Evolutionary conservation across 345 rosid genomes (phyloP).

Genomic region (Citrus sp.): DNA sequence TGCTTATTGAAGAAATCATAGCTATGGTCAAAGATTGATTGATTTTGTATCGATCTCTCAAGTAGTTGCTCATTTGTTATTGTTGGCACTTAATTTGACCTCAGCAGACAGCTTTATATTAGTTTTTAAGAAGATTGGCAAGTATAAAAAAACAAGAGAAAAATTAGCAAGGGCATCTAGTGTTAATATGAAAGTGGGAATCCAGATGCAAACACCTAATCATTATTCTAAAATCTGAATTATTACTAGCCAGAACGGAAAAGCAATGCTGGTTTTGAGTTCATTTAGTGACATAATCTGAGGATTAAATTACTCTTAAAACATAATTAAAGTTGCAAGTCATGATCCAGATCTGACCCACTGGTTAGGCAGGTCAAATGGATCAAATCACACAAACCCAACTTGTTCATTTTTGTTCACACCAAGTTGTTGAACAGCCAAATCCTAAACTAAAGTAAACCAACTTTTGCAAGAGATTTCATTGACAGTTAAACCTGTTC

Average conservation of each 20-base stretch:
- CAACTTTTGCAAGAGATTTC: neutral
- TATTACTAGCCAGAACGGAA: neutral
- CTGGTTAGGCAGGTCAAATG: constrained; percentile 12
- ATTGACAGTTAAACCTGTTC: neutral
- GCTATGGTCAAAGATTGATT: neutral
- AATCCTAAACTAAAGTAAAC: neutral
- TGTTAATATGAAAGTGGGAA: neutral
- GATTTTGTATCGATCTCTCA: neutral
- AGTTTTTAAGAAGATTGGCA: neutral
- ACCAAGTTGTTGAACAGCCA: neutral
- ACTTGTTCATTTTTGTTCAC: constrained; percentile 1
- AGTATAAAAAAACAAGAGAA: neutral
- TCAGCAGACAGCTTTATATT: neutral
- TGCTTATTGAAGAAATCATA: neutral
- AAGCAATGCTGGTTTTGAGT: neutral
- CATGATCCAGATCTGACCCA: constrained; percentile 14
- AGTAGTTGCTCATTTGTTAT: neutral
- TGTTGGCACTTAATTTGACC: neutral
- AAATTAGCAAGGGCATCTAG: neutral
- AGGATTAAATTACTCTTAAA: constrained; percentile 3
- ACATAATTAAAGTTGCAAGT: constrained; percentile 6
- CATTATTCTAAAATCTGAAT: neutral
- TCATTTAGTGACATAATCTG: neutral
- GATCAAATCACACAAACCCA: neutral
- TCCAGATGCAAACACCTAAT: neutral